Evolutionary conservation across 768 basidiomycete genomes (phyloP), one percentile per base, ranked within the genome.

Genomic region (Lyophyllum atratum): DNA sequence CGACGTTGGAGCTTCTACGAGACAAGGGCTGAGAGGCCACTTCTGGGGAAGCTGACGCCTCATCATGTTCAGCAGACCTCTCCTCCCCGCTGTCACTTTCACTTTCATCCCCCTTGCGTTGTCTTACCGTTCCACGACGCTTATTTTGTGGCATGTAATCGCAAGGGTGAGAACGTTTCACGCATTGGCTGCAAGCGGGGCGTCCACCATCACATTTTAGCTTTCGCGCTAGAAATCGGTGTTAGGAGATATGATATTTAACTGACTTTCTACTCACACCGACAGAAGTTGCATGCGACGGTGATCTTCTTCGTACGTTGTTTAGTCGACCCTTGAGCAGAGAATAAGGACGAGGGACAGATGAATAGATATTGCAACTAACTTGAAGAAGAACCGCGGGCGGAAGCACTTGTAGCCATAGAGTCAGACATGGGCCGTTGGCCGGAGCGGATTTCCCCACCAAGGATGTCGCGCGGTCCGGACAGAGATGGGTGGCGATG

Each of bases 271-370:
- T 29, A 81, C 90, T 74, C 71, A 92, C 92, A 92, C 59, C 92
- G 87, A 76, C 92, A 93, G 71, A 93, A 93, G 71, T 93, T 92
- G 76, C 92, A 93, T 37, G 92, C 92, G 44, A 93, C 90, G 21
- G 88, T 91, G 52, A 93, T 93, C 73, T 93, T 92, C 78, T 92
- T 92, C 52, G 86, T 83, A 55, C 89, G 81, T 62, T 83, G 83
- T 62, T 87, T 87, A 59, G 79, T 78, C 31, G 84, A 82, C 68
- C 80, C 85, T 85, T 63, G n/a, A 10, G 24, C 26, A 31, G 37
- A 52, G 53, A 24, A 50, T 55, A 28, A 59, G 62, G 25, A 28
- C 42, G 21, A 39, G 42, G 21, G 33, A 39, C 15, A 52, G 22
- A 39, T 24, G 56, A 52, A 46, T 29, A 72, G 78, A 73, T 62